phyloP scores from a whole-genome alignment of 306 rosid species.

The Cyclanthera cordifolia region DNA sequence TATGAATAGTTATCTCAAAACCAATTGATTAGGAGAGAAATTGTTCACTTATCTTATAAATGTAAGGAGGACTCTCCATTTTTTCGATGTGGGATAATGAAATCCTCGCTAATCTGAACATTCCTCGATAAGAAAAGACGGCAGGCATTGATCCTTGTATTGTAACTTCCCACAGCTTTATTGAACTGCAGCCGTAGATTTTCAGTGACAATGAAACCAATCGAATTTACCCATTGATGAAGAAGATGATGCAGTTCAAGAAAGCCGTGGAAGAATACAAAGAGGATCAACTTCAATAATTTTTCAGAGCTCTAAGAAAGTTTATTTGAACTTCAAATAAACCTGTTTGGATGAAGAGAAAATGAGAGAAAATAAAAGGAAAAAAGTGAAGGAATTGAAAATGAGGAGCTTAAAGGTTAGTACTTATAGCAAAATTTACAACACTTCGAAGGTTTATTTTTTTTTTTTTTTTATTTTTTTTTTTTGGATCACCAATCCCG shows the following conservation, averaged over 20 bases:
- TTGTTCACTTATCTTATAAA: too few relatives aligned
- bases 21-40: too few relatives aligned
- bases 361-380: slow-evolving; percentile 7
- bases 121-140: too few relatives aligned
- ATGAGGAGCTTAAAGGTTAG: background rate
- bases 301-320: background rate
- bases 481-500: background rate
- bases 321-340: background rate
- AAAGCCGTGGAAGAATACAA: slow-evolving; percentile 85
- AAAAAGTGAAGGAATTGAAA: slow-evolving; percentile 12
- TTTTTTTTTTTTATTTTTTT: background rate
- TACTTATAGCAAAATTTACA: slow-evolving; percentile 36
- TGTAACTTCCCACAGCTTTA: slow-evolving; percentile 87
- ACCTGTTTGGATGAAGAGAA: background rate
- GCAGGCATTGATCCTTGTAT: slow-evolving; percentile 43
- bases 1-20: too few relatives aligned
- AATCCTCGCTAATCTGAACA: too few relatives aligned
- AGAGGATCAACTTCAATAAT: slow-evolving; percentile 30
- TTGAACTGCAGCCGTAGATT: slow-evolving; percentile 50
- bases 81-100: too few relatives aligned
- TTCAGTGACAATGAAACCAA: background rate
- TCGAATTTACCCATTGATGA: too few relatives aligned
- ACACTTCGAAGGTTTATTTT: slow-evolving; percentile 1
- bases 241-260: slow-evolving; percentile 63
- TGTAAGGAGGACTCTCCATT: too few relatives aligned